Conservation (phyloP, 2,329 filamentous ascomycete genomes). For the Clonostachys chloroleuca region DNA sequence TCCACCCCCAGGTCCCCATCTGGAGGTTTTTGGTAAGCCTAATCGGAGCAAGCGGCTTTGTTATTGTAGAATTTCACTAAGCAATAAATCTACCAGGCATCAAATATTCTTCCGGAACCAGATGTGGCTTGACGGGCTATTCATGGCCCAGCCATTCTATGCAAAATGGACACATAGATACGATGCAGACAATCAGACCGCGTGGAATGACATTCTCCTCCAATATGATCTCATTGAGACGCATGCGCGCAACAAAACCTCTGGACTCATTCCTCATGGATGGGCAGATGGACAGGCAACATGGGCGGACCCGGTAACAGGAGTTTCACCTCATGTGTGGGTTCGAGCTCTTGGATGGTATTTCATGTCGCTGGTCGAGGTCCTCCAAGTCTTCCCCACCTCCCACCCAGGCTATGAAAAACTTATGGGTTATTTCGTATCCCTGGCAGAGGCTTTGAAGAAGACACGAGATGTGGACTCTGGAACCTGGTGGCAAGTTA, state of each 20-base stretch:
- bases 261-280: conserved; percentile 42
- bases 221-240: conserved; percentile 37
- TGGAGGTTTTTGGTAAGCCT: conserved; percentile 47
- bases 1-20: conserved; percentile 38
- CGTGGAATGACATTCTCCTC: conserved; percentile 33
- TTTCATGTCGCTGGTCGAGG: conserved; percentile 40
- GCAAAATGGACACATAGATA: conserved; percentile 28
- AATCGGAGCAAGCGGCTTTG: conserved; percentile 14
- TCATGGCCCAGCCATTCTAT: conserved; percentile 38
- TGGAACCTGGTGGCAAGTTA: conserved; percentile 54
- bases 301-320: conserved; percentile 42
- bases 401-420: conserved; percentile 20
- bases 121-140: conserved; percentile 54
- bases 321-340: conserved; percentile 46
- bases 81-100: conserved; percentile 25
- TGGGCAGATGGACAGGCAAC: conserved; percentile 41
- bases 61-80: background rate
- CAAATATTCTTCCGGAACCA: conserved; percentile 37
- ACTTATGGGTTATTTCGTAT: conserved; percentile 26
- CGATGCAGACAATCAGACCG: conserved; percentile 23
- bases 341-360: conserved; percentile 46
- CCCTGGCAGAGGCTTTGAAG: conserved; percentile 31
- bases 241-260: conserved; percentile 27
- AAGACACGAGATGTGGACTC: conserved; percentile 26
- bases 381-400: conserved; percentile 33